phyloP scores from a whole-genome alignment of 1,284 basidiomycete species.

The Leccinum proliferum region DNA sequence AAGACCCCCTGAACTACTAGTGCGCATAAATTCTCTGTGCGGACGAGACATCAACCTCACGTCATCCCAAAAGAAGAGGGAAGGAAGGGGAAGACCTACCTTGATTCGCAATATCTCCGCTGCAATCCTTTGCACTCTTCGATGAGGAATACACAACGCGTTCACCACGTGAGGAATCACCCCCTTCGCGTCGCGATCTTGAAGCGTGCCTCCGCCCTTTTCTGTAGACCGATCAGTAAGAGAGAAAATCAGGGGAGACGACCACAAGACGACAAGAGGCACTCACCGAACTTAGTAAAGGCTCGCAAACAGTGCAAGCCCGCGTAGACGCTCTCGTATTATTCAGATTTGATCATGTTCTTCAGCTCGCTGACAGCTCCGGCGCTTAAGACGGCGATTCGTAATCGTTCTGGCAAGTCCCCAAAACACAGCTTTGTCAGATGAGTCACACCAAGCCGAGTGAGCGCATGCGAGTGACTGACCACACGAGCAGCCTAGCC shows the following conservation, averaged over 20 bases:
- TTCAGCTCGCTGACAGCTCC: slow-evolving; percentile 12
- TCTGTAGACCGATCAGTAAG: background rate
- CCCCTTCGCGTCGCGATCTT: background rate
- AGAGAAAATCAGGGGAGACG: background rate
- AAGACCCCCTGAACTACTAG: slow-evolving; percentile 12
- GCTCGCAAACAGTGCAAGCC: slow-evolving; percentile 22
- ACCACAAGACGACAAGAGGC: background rate
- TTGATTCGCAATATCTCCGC: slow-evolving; percentile 5
- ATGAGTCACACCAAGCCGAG: background rate
- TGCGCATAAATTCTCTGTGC: background rate
- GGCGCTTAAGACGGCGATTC: slow-evolving; percentile 12
- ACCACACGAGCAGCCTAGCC: slow-evolving; percentile 18
- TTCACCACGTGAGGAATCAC: slow-evolving; percentile 16
- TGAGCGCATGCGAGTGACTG: background rate
- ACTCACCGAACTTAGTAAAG: slow-evolving; percentile 14
- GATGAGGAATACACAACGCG: slow-evolving; percentile 11
- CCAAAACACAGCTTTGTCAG: background rate
- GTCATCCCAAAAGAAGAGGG: background rate
- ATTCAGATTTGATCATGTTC: slow-evolving; percentile 13
- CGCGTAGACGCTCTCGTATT: slow-evolving; percentile 8
- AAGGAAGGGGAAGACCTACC: background rate
- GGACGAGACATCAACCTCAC: background rate
- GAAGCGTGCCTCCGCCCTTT: background rate
- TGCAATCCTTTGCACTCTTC: slow-evolving; percentile 12
- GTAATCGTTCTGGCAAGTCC: slow-evolving; percentile 10